Conservation (phyloP, 192 early-diverging fungal genomes). For the Linnemannia hyalina region DNA sequence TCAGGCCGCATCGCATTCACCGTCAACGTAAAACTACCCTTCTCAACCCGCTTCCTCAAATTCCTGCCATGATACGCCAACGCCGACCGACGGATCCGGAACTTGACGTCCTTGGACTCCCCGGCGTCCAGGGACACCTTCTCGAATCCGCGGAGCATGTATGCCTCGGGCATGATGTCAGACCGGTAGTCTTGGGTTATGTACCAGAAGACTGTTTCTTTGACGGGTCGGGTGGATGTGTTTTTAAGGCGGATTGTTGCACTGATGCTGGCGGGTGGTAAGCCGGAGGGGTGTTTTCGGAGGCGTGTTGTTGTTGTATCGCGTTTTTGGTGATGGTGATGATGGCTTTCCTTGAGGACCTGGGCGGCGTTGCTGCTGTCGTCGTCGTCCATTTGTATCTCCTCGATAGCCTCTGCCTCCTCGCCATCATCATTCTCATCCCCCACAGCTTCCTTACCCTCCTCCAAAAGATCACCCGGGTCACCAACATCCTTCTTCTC, state of each 20-base stretch:
- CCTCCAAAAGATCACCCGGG: not conserved
- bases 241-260: constrained; percentile 61
- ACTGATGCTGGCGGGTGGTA: constrained; percentile 29
- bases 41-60: constrained; percentile 27
- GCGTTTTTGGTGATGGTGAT: not conserved
- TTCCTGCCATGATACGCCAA: constrained; percentile 37
- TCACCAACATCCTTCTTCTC: not conserved
- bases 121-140: constrained; percentile 62
- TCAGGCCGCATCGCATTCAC: constrained; percentile 54
- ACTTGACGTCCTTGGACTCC: constrained; percentile 56
- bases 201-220: constrained; percentile 70
- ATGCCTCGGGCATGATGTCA: constrained; percentile 66
- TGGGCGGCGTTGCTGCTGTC: not conserved
- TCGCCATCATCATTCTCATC: not conserved
- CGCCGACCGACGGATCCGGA: constrained; percentile 55
- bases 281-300: not conserved
- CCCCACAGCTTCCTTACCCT: not conserved
- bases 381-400: not conserved
- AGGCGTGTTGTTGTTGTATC: not conserved
- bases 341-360: too few relatives aligned
- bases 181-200: constrained; percentile 65
- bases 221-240: constrained; percentile 58
- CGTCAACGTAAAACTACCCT: constrained; percentile 48
- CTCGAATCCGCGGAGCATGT: constrained; percentile 64
- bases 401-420: not conserved